phyloP scores from a whole-genome alignment of 768 basidiomycete species.

The Leccinum uliginosum region DNA sequence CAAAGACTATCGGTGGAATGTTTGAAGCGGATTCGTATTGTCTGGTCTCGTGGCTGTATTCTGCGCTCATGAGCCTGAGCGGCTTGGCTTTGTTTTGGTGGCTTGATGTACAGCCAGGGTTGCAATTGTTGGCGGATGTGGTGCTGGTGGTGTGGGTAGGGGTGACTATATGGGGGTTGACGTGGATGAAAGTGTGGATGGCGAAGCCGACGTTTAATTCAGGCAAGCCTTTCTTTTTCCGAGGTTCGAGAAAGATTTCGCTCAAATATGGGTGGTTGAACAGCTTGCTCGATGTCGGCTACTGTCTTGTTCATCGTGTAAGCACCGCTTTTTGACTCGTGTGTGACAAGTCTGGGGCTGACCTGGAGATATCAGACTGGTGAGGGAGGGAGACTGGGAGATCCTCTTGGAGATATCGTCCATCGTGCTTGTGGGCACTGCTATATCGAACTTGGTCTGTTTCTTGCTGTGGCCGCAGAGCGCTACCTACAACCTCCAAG shows the following conservation, averaged over 20 bases:
- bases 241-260: background rate
- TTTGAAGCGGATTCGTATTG: conserved; percentile 86
- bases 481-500: conserved; percentile 78
- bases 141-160: conserved; percentile 82
- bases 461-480: conserved; percentile 80
- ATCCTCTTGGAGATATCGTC: conserved; percentile 71
- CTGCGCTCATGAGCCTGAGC: conserved; percentile 66
- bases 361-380: conserved; percentile 47
- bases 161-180: conserved; percentile 70
- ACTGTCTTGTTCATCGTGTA: conserved; percentile 85
- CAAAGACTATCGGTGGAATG: conserved; percentile 91
- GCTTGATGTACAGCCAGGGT: conserved; percentile 65
- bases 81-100: conserved; percentile 81
- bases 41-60: conserved; percentile 61
- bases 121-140: conserved; percentile 70
- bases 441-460: conserved; percentile 82
- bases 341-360: background rate
- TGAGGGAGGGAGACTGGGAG: conserved; percentile 83
- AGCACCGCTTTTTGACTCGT: conserved; percentile 11
- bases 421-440: conserved; percentile 72
- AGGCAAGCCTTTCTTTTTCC: conserved; percentile 38
- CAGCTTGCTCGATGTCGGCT: conserved; percentile 80
- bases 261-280: conserved; percentile 1
- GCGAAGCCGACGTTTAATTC: conserved; percentile 84
- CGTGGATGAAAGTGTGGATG: conserved; percentile 94